Conservation (phyloP, 169 alveolate species). For the Cryptosporidium sp. region DNA sequence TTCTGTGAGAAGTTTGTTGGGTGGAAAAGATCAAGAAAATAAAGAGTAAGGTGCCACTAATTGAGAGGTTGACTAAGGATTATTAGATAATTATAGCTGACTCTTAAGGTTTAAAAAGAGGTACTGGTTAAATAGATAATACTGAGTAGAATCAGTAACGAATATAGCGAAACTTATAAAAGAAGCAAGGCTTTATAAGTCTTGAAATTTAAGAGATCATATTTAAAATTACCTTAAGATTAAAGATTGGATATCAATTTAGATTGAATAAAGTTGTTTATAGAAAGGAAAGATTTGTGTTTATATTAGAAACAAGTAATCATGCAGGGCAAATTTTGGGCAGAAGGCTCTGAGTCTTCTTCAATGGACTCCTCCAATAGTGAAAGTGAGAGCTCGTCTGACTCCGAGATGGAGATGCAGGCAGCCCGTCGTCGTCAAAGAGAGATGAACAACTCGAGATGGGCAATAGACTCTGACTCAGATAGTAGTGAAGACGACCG, state of each 20-base stretch:
- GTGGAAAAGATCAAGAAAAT: conserved; percentile 9
- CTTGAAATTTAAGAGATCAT: background rate
- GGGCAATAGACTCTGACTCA: conserved; percentile 76
- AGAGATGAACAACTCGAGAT: conserved; percentile 79
- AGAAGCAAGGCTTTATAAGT: background rate
- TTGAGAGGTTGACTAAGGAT: background rate
- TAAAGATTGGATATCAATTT: background rate
- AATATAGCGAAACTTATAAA: too few relatives aligned
- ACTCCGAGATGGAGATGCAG: conserved; percentile 61
- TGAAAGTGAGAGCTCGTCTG: conserved; percentile 22
- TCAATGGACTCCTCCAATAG: conserved; percentile 77
- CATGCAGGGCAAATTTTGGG: conserved; percentile 90
- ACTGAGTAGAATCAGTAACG: background rate
- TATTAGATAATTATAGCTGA: background rate
- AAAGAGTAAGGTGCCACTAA: background rate
- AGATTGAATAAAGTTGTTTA: background rate
- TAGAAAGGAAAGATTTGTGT: background rate
- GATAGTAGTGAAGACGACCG: conserved; percentile 86
- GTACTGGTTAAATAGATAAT: background rate
- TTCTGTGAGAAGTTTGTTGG: background rate
- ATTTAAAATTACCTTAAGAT: background rate
- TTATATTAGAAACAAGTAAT: background rate
- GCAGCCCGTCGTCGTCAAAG: conserved; percentile 56
- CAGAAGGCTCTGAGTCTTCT: conserved; percentile 84
- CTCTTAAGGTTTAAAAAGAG: background rate